These are phyloP conservation scores for Tolypocladium tundrense DNA, from an alignment of 2,329 filamentous ascomycete genomes.

Conservation along the genomic window DNA sequence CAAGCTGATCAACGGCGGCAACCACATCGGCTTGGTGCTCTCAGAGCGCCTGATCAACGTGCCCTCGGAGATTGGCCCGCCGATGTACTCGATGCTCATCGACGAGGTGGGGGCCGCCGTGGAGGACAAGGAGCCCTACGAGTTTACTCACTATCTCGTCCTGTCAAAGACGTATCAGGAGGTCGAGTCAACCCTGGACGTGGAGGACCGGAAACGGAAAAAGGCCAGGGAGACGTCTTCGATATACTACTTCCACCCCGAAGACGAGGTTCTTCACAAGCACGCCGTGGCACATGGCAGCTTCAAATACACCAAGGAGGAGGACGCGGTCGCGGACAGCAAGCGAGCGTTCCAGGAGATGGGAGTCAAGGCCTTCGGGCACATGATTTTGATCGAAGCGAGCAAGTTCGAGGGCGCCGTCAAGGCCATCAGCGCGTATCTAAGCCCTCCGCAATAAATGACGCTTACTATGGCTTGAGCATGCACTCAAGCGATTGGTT, in stretches of 20 bases:
- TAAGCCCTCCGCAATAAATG: slow-evolving; percentile 42
- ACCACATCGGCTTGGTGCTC: slow-evolving; percentile 74
- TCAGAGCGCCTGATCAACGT: slow-evolving; percentile 94
- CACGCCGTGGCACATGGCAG: slow-evolving; percentile 60
- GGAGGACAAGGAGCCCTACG: slow-evolving; percentile 83
- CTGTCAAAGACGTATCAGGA: slow-evolving; percentile 89
- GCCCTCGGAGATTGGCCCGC: slow-evolving; percentile 83
- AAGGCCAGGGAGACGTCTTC: slow-evolving; percentile 52
- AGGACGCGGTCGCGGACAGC: slow-evolving; percentile 75
- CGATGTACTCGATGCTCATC: slow-evolving; percentile 87
- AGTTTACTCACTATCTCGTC: slow-evolving; percentile 87
- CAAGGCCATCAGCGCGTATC: slow-evolving; percentile 64
- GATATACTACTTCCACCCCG: slow-evolving; percentile 86
- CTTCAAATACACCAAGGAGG: slow-evolving; percentile 72
- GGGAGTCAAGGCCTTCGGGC: slow-evolving; percentile 75
- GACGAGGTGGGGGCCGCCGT: slow-evolving; percentile 86
- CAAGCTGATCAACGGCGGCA: slow-evolving; percentile 39
- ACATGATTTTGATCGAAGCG: slow-evolving; percentile 79
- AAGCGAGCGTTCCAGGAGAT: slow-evolving; percentile 91
- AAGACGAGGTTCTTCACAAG: slow-evolving; percentile 81
- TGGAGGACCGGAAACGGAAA: slow-evolving; percentile 50
- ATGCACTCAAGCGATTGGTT: slow-evolving; percentile 15
- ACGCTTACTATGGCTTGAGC: background rate
- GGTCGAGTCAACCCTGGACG: slow-evolving; percentile 69
- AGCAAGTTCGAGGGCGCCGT: slow-evolving; percentile 66